Base-by-base conservation (phyloP, 768 basidiomycete genomes). In the Leucosporidium creatinivorum region DNA sequence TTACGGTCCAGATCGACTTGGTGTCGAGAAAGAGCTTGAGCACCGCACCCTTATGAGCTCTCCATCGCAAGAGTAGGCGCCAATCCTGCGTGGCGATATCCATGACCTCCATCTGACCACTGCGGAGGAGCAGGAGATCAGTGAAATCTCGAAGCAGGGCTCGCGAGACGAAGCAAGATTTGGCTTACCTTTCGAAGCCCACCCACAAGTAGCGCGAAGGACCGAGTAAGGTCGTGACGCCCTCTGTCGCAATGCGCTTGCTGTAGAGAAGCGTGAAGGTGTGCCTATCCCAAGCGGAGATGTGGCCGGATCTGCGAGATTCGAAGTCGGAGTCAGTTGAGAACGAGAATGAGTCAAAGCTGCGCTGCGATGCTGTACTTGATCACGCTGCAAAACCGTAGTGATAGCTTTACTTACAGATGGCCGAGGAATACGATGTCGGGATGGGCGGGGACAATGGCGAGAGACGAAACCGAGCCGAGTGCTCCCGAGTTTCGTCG, bases 11-110 rank as follows among this genome's bases (percentile, higher is more conserved):
- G 23, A 92, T 84, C 36, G 88, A 86, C 76, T 81, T 84, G 28
- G 85, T 83, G 76, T 96, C 91, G 30, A 90, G 85, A 76, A 72
- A 80, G 81, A 75, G 84, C 75, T 51, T 91, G 85, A 0, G 89
- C 86, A 65, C 86, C 75, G 61, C 75, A 74, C 39, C 80, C 78
- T 52, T 82, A 76, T 94, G 91, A 12, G 90, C 93, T 65, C 81
- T 82, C 92, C 92, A 97, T 39, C 82, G 82, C 77, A 94, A 96
- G 69, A 89, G 89, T 68, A 89, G 84, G 21, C 85, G 77, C 93
- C 93, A 97, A 18, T 91, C 91, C 68, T 81, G 82, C n/a, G 81
- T 78, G 12, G 79, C 77, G 36, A 79, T 71, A 75, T 93, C 91
- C 77, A 89, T 93, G 3, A 86, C 89, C 15, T 86, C 82, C 58